Evolutionary conservation across 2,329 filamentous ascomycete species (phyloP), one percentile per base, ranked within the genome.

Genomic region (Alternaria sp.): DNA sequence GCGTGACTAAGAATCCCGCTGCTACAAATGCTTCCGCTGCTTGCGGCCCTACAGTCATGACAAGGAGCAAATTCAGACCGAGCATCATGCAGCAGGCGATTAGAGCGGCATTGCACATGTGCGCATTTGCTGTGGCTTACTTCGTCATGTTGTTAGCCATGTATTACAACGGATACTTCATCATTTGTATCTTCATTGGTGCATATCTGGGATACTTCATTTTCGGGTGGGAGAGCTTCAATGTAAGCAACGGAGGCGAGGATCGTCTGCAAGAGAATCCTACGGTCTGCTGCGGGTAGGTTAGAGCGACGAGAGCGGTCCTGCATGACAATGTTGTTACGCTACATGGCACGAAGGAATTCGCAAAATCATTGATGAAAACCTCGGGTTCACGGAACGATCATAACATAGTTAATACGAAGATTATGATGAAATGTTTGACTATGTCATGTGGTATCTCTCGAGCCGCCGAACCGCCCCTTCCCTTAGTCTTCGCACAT

Each of bases 91-190:
- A 95, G 74, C 91, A 94, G 71, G 79, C 83, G 0, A 72, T 91
- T 3, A 84, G 90, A 6, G 88, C 91, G 0, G 65, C 88, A 5
- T 73, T 95, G n/a, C 90, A 94, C 68, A 88, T 88, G 81, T 54
- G 86, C 2, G 89, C 92, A 69, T 93, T 95, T 71, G 87, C 87
- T 0, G 85, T 93, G 2, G 91, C 90, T 2, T 96, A 94, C 74
- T 88, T 94, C 68, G 77, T 94, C 68, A 94, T 95, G 91, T 77
- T 90, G 79, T 72, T 88, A 24, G 85, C 85, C 3, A 88, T 88
- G 86, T 88, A 88, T 67, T 88, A 84, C 73, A 88, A 88, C 58
- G 84, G 81, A 10, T 95, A 93, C 77, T 83, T 95, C 63, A 91
- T 93, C 51, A 75, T 77, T 17, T 77, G 72, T 53, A 77, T 77